Evolutionary conservation across 495 filamentous ascomycete genomes (phyloP).

Genomic region (Aspergillus egyptiacus): DNA sequence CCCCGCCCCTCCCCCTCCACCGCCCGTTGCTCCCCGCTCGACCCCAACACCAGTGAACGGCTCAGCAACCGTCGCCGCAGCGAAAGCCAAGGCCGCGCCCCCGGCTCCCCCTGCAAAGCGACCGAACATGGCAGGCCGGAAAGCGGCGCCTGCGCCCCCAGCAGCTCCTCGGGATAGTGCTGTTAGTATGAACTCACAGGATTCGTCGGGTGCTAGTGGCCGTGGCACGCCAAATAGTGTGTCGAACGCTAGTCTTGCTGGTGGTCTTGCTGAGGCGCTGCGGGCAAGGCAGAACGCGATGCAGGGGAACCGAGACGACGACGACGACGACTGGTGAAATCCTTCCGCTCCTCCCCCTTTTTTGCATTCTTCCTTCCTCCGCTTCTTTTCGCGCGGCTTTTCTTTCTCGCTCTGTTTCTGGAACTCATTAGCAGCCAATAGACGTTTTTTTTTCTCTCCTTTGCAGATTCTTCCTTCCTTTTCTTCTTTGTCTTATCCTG

Average conservation of each 20-base stretch:
- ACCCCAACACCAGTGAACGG: slow-evolving; percentile 45
- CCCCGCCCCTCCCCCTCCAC: slow-evolving; percentile 53
- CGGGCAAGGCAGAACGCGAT: slow-evolving; percentile 66
- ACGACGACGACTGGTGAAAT: slow-evolving; percentile 63
- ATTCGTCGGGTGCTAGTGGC: slow-evolving; percentile 57
- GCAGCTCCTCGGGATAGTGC: slow-evolving; percentile 64
- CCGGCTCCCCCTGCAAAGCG: slow-evolving; percentile 84
- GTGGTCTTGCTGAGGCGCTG: slow-evolving; percentile 78
- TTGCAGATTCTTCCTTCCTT: background rate
- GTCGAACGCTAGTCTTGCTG: slow-evolving; percentile 65
- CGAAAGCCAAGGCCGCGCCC: slow-evolving; percentile 64
- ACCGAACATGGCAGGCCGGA: slow-evolving; percentile 60
- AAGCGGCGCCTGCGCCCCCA: slow-evolving; percentile 54
- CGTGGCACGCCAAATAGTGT: slow-evolving; percentile 64
- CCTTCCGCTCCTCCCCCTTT: slow-evolving; percentile 20
- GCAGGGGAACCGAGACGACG: slow-evolving; percentile 53
- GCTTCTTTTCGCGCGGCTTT: slow-evolving; percentile 4
- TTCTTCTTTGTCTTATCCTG: background rate
- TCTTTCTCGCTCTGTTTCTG: slow-evolving; percentile 8
- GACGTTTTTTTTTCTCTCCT: slow-evolving; percentile 10
- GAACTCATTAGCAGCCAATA: slow-evolving; percentile 7
- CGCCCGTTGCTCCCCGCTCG: slow-evolving; percentile 51
- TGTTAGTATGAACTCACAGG: slow-evolving; percentile 61
- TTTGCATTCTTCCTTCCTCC: slow-evolving; percentile 25
- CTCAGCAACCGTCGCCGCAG: slow-evolving; percentile 44